Conservation (phyloP, 768 basidiomycete species). For the Clavaria fumosa region DNA sequence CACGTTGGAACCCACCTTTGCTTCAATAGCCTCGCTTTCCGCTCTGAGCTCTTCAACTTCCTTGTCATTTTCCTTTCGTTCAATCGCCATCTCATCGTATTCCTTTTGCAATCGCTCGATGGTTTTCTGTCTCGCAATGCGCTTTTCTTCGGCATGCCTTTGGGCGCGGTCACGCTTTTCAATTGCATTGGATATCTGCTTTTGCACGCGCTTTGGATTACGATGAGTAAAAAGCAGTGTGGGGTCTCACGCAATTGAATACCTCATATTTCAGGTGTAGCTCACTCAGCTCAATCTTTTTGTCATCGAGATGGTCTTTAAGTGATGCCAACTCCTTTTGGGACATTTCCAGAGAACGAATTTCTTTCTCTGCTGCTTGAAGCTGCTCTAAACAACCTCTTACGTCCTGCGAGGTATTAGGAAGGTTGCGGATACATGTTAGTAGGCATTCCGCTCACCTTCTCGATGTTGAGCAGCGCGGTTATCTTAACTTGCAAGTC, state of each 20-base stretch:
- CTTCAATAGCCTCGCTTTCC: conserved; percentile 53
- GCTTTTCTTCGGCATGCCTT: conserved; percentile 68
- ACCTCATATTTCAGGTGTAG: conserved; percentile 57
- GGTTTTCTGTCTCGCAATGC: conserved; percentile 50
- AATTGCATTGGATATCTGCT: conserved; percentile 66
- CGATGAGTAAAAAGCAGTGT: conserved; percentile 4
- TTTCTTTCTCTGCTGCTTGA: conserved; percentile 58
- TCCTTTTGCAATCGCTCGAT: conserved; percentile 65
- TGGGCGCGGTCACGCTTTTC: conserved; percentile 73
- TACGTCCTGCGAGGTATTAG: conserved; percentile 36
- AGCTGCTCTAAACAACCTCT: conserved; percentile 60
- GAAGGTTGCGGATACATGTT: conserved; percentile 3
- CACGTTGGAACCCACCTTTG: conserved; percentile 30
- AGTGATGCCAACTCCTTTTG: conserved; percentile 56
- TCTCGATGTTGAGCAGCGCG: conserved; percentile 58
- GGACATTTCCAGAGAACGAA: conserved; percentile 40
- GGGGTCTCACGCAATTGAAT: conserved; percentile 8
- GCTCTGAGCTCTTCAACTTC: conserved; percentile 61
- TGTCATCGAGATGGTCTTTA: conserved; percentile 52
- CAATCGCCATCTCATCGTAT: conserved; percentile 64
- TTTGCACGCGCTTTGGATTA: conserved; percentile 49
- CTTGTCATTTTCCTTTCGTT: conserved; percentile 64
- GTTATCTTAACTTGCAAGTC: conserved; percentile 66
- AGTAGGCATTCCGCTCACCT: conserved; percentile 25
- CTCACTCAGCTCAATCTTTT: conserved; percentile 61